These are phyloP conservation scores for Flaveria ramosissima DNA, from an alignment of 129 eudicot genomes.

Conservation along the genomic window DNA sequence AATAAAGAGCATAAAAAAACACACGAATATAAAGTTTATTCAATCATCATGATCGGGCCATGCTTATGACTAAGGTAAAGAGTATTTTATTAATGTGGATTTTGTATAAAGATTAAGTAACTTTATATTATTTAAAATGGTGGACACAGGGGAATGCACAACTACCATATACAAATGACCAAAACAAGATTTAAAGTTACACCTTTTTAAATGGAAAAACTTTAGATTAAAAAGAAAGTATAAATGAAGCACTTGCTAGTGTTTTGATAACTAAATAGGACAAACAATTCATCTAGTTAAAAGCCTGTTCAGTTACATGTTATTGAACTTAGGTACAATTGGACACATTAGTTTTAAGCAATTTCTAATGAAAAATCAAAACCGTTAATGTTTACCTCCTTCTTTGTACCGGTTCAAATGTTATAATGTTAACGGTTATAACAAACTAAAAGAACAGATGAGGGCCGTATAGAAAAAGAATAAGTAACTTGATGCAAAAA, in stretches of 20 bases:
- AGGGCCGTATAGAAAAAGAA: no score
- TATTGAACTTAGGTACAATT: not conserved
- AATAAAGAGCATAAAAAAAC: not conserved
- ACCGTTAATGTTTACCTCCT: not conserved
- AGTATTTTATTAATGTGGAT: not conserved
- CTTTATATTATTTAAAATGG: not conserved
- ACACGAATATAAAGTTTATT: no score
- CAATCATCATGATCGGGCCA: no score
- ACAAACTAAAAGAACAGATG: no score
- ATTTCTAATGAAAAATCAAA: not conserved
- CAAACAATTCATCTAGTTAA: no score
- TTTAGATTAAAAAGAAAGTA: no score
- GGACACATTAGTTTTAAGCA: not conserved
- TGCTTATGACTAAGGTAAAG: not conserved
- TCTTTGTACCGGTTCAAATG: not conserved
- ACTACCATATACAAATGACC: not conserved
- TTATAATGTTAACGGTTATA: no score
- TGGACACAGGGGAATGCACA: slow-evolving; percentile 1
- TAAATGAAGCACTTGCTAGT: no score
- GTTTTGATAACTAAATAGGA: no score
- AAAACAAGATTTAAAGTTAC: not conserved
- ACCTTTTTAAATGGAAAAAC: not conserved
- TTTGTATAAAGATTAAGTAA: not conserved
- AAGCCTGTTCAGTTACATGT: no score
- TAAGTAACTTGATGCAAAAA: no score